Evolutionary conservation across 805 yeast species (phyloP), one percentile per base, ranked within the genome.

Genomic region (Ogataea nakhonphanomensis): DNA sequence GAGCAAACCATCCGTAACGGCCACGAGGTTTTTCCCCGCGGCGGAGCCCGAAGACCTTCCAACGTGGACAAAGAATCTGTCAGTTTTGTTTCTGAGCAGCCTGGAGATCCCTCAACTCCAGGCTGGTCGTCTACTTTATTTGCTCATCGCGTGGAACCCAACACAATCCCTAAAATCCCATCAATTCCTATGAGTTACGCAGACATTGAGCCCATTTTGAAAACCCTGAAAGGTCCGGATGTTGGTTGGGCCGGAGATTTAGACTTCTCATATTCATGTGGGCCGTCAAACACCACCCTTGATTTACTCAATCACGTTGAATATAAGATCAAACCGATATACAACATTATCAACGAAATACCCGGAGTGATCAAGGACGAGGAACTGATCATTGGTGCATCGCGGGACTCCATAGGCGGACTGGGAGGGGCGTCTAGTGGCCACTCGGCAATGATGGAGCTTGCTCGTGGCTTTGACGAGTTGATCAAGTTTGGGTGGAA

Each of bases 51-150:
- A 51, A 79, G 76, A 47, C 77, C 78, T 26, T 64, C 73, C 37
- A 67, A 80, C 7, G 74, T 83, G 21, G 79, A 79, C 51, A 68
- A 85, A 54, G 83, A 79, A 3, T 71, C 84, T 7, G 80, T 76
- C 1, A 77, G 70, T 44, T 78, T 67, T 45, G 66, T 79, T 41
- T 72, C 78, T 3, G 76, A 74, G 24, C 69, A 70, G 36, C 87
- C 89, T 0, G 90, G 90, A 9, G 91, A 83, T 55, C 90, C 90
- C 25, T 79, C 89, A 0, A 81, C 89, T 2, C 86, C 87, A 7
- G 87, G 86, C 3, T 77, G 76, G 64, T 73, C 86, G 2, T 75
- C 84, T 15, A 73, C 72, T 23, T 55, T 55, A 7, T 55, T 66
- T 30, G 61, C 65, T 6, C 70, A 64, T 42, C 54, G 76, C 33